Conservation (phyloP, 2,329 filamentous ascomycete genomes). For the Blastomyces parvus region DNA sequence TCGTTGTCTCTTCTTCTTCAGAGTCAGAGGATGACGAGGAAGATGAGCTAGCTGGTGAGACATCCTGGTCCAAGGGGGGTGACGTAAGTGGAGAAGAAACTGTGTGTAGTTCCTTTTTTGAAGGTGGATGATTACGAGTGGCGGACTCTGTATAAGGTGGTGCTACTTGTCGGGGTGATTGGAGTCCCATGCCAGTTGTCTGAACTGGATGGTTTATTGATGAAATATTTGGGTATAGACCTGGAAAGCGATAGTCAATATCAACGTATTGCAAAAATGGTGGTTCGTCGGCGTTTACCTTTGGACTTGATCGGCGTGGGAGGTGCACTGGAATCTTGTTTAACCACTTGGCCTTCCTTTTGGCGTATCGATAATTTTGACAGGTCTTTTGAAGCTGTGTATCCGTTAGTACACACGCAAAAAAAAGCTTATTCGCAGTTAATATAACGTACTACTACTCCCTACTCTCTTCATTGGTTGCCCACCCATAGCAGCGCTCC, state of each 20-base stretch:
- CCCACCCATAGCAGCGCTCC: constrained; percentile 31
- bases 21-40: constrained; percentile 28
- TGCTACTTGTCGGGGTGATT: constrained; percentile 21
- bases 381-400: constrained; percentile 31
- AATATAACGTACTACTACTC: constrained; percentile 23
- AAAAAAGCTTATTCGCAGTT: background rate
- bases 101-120: constrained; percentile 21
- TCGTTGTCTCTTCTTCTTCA: constrained; percentile 21
- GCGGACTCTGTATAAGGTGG: constrained; percentile 19
- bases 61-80: constrained; percentile 21
- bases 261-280: background rate
- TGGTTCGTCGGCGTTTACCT: constrained; percentile 7
- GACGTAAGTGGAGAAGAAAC: constrained; percentile 22
- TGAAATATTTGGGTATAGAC: constrained; percentile 21
- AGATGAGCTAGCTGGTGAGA: constrained; percentile 16
- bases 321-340: constrained; percentile 22
- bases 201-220: constrained; percentile 22
- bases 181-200: constrained; percentile 14
- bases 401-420: constrained; percentile 7
- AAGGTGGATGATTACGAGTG: constrained; percentile 19
- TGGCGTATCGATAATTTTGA: constrained; percentile 31
- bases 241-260: constrained; percentile 16
- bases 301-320: constrained; percentile 12
- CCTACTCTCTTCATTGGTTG: constrained; percentile 27
- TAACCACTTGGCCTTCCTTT: constrained; percentile 22